phyloP scores from a whole-genome alignment of 352 stramenopile genomes.

The Globisporangium nodosum region DNA sequence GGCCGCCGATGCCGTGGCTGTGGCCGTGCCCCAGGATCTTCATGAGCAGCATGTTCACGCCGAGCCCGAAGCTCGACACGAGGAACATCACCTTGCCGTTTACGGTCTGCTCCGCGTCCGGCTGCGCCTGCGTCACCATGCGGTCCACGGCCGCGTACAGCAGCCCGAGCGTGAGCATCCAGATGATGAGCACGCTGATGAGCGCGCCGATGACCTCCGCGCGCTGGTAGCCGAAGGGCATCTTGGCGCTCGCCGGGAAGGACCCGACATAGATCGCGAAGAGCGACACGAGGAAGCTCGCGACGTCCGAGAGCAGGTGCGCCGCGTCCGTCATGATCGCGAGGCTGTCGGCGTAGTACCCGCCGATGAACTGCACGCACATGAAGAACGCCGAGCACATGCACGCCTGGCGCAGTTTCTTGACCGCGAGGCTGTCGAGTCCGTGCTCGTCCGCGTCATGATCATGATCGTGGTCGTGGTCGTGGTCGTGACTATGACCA shows the following conservation, averaged over 20 bases:
- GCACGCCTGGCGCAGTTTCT: conserved; percentile 70
- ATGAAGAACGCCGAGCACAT: conserved; percentile 93
- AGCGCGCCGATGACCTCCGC: conserved; percentile 96
- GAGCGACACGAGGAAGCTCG: conserved; percentile 76
- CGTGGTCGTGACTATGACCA: conserved; percentile 16
- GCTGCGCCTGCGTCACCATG: conserved; percentile 47
- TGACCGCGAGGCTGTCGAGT: conserved; percentile 17
- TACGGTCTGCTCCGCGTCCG: conserved; percentile 48
- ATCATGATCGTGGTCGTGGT: conserved; percentile 4
- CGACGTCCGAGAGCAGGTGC: conserved; percentile 74
- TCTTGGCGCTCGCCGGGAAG: conserved; percentile 40
- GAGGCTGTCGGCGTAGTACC: conserved; percentile 91
- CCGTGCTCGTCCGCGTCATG: conserved; percentile 16
- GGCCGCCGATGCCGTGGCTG: conserved; percentile 35
- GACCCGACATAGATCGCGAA: conserved; percentile 75
- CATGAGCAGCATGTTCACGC: conserved; percentile 94
- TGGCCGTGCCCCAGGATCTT: conserved; percentile 85
- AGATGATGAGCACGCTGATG: conserved; percentile 92
- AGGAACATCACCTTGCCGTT: conserved; percentile 95
- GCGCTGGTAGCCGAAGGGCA: conserved; percentile 95
- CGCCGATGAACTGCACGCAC: conserved; percentile 92
- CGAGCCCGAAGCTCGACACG: conserved; percentile 90
- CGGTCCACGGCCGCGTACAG: conserved; percentile 88
- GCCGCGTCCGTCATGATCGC: conserved; percentile 93
- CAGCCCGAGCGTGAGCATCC: conserved; percentile 90